Evolutionary conservation across 352 stramenopile species (phyloP), one percentile per base, ranked within the genome.

Genomic region (Blastocystis sp.): DNA sequence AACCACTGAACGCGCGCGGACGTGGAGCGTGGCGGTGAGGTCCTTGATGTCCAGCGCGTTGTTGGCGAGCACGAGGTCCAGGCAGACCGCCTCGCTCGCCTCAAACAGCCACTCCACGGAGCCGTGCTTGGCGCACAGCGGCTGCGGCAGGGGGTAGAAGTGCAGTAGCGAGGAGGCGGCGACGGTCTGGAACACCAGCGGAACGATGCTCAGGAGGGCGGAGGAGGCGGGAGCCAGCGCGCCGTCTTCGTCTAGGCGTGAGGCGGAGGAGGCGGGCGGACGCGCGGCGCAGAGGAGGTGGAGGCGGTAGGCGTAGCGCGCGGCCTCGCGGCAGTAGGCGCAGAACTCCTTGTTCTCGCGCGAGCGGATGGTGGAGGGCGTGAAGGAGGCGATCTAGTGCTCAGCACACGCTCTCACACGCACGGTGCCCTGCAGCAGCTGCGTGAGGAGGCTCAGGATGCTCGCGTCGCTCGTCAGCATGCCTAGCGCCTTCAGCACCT

Each of bases 261-360:
- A 56, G 5, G 48, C 48, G 48, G 14, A 14, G n/a, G 10, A 67
- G 61, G 10, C 0, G n/a, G 23, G 61, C n/a, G 56, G 11, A 81
- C 71, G 52, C 1, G 62, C 23, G 3, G 11, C 17, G 59, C 66
- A 81, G 21, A 81, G 66, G 14, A 66, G 19, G 45, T 81, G 52
- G 19, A 81, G 71, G 21, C 38, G 2, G 59, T 66, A 81, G 4
- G 71, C 71, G 38, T 64, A 65, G 7, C 21, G 10, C 23, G 45
- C 65, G 14, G 40, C 52, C 28, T 45, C 43, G 4, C 56, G 48
- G 19, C 62, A 19, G 40, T 81, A 81, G 19, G 62, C 71, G 41
- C 71, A 81, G 41, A 45, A 81, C 41, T 67, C 52, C n/a, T n/a
- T n/a, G 52, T 81, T 81, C 41, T 81, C 71, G 11, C 71, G 43